Evolutionary conservation across 2,329 filamentous ascomycete species (phyloP), one percentile per base, ranked within the genome.

Genomic region (Iodosphaeria phyllophila): DNA sequence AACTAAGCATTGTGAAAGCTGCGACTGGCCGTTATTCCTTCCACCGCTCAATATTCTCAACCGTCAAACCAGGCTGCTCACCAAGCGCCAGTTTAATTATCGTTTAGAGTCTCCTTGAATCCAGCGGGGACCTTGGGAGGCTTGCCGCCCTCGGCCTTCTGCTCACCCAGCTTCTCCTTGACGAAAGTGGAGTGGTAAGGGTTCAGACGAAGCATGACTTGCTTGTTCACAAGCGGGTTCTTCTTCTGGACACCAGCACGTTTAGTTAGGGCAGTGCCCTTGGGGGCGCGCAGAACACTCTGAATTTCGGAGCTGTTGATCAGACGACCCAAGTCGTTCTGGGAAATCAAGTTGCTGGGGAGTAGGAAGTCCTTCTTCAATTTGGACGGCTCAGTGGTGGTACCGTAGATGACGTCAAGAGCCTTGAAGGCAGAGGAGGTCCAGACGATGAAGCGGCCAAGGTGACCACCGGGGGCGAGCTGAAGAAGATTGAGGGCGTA

Each of bases 271-370:
- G 82, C 72, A 43, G 76, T 72, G 45, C 89, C 89, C 69, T 84
- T 89, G 57, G 84, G 82, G 34, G 76, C 82, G 46, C 78, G 74
- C 49, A 98, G 73, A 31, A 92, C 86, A 58, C 75, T 79, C 75
- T 98, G 89, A 57, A 95, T 77, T 66, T 98, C 89, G 49, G 80
- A 83, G 50, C 77, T 86, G 82, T 98, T 98, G 77, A 98, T 98
- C 51, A 98, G 72, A 60, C 91, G 89, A 62, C 72, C 73, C 46
- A 98, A 74, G 51, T 98, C 89, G 52, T 89, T 73, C 70, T 98
- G 86, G 48, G 77, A 69, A 53, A 98, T 79, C 43, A 91, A 57
- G 65, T 86, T 84, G 48, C 76, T 77, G 39, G 89, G 89, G 42
- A 98, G 74, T 49, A 92, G 70, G 78, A 89, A 98, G 71, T 98